These are phyloP conservation scores for Thymus quinquecostatus DNA, from an alignment of 257 asterid genomes.

Conservation along the genomic window DNA sequence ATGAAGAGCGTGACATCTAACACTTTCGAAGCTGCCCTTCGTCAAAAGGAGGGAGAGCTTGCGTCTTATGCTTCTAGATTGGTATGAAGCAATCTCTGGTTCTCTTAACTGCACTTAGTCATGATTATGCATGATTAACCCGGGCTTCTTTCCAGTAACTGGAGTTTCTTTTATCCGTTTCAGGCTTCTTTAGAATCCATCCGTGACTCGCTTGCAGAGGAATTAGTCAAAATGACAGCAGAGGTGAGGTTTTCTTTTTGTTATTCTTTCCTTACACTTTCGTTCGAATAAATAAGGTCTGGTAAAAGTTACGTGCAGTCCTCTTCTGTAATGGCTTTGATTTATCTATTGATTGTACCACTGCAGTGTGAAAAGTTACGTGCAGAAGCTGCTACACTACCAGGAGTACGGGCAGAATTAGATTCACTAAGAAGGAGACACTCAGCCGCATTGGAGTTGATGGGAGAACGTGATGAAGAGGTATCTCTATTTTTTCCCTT, in stretches of 20 bases:
- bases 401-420: slow-evolving; percentile 91
- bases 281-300: neutral
- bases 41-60: slow-evolving; percentile 99
- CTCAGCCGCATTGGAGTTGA: slow-evolving; percentile 93
- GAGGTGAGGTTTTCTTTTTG: slow-evolving; percentile 50
- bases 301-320: neutral
- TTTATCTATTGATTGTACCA: slow-evolving; percentile 23
- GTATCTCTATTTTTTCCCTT: slow-evolving; percentile 42
- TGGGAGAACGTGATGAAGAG: slow-evolving; percentile 99
- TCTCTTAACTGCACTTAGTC: slow-evolving; percentile 7
- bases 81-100: slow-evolving; percentile 50
- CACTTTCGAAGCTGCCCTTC: slow-evolving; percentile 89
- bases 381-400: slow-evolving; percentile 75
- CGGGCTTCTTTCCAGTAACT: slow-evolving; percentile 19
- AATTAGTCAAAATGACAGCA: slow-evolving; percentile 94
- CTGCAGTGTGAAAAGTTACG: slow-evolving; percentile 83
- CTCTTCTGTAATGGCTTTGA: neutral
- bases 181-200: slow-evolving; percentile 97
- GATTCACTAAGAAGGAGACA: slow-evolving; percentile 95
- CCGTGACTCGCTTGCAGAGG: slow-evolving; percentile 99
- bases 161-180: slow-evolving; percentile 20
- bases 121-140: slow-evolving; percentile 12
- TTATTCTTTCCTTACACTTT: neutral
- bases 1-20: slow-evolving; percentile 80
- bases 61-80: slow-evolving; percentile 94